Base-by-base conservation (phyloP, 768 basidiomycete species). In the Gymnopilus dilepis region DNA sequence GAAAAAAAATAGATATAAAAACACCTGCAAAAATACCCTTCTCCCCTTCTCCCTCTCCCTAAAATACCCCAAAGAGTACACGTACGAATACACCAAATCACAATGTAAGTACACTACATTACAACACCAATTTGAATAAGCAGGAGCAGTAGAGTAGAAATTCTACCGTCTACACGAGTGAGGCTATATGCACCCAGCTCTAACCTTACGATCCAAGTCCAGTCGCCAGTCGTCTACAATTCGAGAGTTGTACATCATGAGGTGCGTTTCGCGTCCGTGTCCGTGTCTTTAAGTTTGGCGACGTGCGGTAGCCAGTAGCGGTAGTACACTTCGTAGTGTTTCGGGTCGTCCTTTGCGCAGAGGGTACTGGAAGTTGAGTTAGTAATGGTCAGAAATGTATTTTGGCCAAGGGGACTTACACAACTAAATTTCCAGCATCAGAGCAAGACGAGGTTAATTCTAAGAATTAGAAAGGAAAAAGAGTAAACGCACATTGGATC, bases 261-360 rank as follows among this genome's bases (percentile, higher is more conserved):
- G 13, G 38, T 12, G 30, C 38, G 42, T 4, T 21, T 19, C 48
- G 50, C 38, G 4, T 37, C 60, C n/a, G 72, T 57, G 1, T 21
- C 17, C 48, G 50, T 40, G 4, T 37, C 60, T 11, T 72, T 57
- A 31, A 78, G 76, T 59, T 73, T 70, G 41, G 84, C 72, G 52
- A 58, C 43, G 43, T 80, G 77, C 5, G 88, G 88, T 4, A 90
- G 73, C 11, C 84, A 82, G 50, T 77, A 70, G 33, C 69, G 66
- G 57, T 77, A 77, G 2, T 63, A 71, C 26, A 89, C 65, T 6
- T 70, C 72, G 61, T 81, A 89, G 28, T 84, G 81, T 40, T 77
- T 72, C 50, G 83, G 80, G 61, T 82, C 77, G 65, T 88, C 87
- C 65, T 89, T 89, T 64, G 84, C 74, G 69, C 85, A 87, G 12